Evolutionary conservation across 371 early-diverging fungal species (phyloP).

Genomic region (Syncephalis fuscata): DNA sequence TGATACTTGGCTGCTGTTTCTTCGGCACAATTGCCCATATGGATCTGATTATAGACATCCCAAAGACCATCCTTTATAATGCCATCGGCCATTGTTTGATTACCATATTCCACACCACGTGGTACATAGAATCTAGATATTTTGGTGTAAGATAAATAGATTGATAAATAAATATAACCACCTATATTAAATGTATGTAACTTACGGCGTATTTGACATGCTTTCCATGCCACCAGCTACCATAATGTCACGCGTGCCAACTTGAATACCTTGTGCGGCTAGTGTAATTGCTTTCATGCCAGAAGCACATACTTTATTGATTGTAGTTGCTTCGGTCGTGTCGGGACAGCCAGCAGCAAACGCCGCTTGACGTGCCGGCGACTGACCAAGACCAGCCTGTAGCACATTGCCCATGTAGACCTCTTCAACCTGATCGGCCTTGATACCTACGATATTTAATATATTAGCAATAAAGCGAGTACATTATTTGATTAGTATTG

Average conservation of each 20-base stretch:
- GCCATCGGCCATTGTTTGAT: constrained; percentile 70
- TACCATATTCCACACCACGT: constrained; percentile 66
- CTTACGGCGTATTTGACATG: constrained; percentile 82
- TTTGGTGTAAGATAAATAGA: constrained; percentile 2
- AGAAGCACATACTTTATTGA: constrained; percentile 92
- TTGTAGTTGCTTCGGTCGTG: constrained; percentile 66
- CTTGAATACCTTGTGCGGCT: constrained; percentile 46
- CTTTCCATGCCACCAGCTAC: constrained; percentile 93
- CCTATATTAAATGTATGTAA: constrained; percentile 2
- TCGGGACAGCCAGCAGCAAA: constrained; percentile 53
- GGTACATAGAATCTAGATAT: constrained; percentile 11
- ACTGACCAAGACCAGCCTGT: constrained; percentile 64
- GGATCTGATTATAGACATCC: constrained; percentile 63
- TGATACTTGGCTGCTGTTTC: constrained; percentile 70
- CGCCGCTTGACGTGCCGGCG: constrained; percentile 74
- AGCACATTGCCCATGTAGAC: constrained; percentile 83
- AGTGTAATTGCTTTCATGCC: constrained; percentile 80
- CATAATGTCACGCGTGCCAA: constrained; percentile 39
- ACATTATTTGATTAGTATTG: too few species aligned
- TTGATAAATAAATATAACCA: not conserved
- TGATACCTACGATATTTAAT: constrained; percentile 28
- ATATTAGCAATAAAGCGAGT: too few species aligned
- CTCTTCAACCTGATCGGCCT: constrained; percentile 63
- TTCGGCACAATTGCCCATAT: constrained; percentile 59
- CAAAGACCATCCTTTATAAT: constrained; percentile 84